Percentiles rank a stretch among this genome's conserved stretches.
Evolutionary conservation across 805 yeast species (phyloP).

Genomic region (Metschnikowia lachancei): DNA sequence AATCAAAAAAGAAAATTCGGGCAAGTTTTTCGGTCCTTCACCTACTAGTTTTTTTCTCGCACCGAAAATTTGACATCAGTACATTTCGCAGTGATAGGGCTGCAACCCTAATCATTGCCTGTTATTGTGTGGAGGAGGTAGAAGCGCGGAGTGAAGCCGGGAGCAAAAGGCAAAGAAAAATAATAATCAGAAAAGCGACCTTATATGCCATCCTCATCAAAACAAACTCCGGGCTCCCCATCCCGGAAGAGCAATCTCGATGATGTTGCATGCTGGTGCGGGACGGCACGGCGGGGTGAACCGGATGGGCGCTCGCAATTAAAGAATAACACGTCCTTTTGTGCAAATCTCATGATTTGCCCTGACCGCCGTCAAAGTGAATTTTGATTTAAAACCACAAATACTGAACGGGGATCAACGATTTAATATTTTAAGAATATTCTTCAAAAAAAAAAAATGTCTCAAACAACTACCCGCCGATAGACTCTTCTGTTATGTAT

Average conservation of each 20-base stretch:
- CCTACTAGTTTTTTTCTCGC: background rate
- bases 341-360: background rate
- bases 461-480: too few species aligned
- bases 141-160: constrained; percentile 2
- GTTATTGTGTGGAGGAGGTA: too few species aligned
- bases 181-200: background rate
- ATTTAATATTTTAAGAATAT: too few species aligned
- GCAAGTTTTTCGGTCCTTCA: background rate
- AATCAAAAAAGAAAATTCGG: constrained; percentile 9
- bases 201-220: too few species aligned
- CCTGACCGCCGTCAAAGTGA: too few species aligned
- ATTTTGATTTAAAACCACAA: too few species aligned
- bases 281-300: background rate
- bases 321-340: background rate
- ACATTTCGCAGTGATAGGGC: background rate
- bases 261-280: background rate
- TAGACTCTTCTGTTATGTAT: too few species aligned
- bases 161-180: background rate
- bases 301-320: background rate
- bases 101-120: constrained; percentile 1
- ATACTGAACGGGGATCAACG: too few species aligned
- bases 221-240: too few species aligned
- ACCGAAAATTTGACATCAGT: background rate
- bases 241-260: background rate
- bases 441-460: too few species aligned